phyloP scores from a whole-genome alignment of 2,329 filamentous ascomycete species.

The Hawksworthiomyces lignivorus region DNA sequence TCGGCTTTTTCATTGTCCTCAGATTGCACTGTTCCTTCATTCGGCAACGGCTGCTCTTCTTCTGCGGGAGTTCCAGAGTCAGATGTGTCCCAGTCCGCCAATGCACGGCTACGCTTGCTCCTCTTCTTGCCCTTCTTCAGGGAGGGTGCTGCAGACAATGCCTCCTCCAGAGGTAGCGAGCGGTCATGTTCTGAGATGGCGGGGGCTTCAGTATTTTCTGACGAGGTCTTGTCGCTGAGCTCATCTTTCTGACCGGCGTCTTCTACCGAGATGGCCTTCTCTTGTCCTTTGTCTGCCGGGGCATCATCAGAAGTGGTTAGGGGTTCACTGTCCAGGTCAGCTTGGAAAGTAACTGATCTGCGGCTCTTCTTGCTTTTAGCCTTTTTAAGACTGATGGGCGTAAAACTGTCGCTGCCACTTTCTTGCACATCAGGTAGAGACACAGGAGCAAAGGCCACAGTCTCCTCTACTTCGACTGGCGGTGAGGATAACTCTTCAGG shows the following conservation, averaged over 20 bases:
- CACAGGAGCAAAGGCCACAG: not conserved
- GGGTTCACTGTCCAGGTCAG: not conserved
- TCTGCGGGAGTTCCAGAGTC: not conserved
- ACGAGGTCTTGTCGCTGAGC: not conserved
- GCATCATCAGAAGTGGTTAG: no score
- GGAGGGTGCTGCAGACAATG: not conserved
- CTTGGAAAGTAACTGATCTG: not conserved
- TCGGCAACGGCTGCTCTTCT: no score
- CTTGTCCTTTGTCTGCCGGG: not conserved
- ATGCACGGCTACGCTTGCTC: slow-evolving; percentile 6
- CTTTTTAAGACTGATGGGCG: slow-evolving; percentile 4
- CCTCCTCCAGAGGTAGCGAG: no score
- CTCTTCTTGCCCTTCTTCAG: slow-evolving; percentile 7
- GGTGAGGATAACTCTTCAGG: not conserved
- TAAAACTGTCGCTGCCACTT: no score
- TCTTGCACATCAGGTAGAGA: not conserved
- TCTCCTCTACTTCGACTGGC: not conserved
- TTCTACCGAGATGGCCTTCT: not conserved
- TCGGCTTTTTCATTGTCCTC: no score
- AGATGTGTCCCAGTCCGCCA: slow-evolving; percentile 4
- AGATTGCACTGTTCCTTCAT: no score
- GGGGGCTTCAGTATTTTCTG: not conserved
- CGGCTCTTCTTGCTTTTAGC: slow-evolving; percentile 6
- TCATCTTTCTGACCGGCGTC: no score
- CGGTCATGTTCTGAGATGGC: not conserved